A percentile compares a stretch with the other conserved stretches of the same genome.
phyloP scores from a whole-genome alignment of 2,329 filamentous ascomycete species.

The Penicillium sp. region DNA sequence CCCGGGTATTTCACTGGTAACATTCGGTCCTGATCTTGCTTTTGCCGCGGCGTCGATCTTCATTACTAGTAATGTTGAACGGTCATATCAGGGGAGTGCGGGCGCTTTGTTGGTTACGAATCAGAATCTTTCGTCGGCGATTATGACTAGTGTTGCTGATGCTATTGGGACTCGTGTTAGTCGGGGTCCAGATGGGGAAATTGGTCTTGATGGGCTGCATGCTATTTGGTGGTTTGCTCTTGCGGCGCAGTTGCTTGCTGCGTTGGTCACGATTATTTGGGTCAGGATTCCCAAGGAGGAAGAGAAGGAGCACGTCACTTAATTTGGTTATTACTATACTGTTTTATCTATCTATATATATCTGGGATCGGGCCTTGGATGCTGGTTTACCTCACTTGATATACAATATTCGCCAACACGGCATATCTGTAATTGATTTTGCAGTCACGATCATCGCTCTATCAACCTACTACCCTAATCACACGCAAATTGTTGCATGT shows the following conservation, averaged over 20 bases:
- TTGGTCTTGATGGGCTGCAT: constrained; percentile 36
- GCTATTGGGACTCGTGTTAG: constrained; percentile 36
- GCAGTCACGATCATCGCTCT: background rate
- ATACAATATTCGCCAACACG: background rate
- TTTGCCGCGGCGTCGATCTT: constrained; percentile 52
- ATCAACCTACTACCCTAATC: background rate
- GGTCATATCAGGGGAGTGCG: constrained; percentile 49
- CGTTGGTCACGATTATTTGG: constrained; percentile 38
- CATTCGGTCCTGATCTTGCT: constrained; percentile 49
- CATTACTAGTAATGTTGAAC: constrained; percentile 47
- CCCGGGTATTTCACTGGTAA: constrained; percentile 46
- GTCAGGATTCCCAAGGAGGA: constrained; percentile 46
- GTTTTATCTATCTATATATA: background rate
- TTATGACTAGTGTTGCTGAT: constrained; percentile 39
- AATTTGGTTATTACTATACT: background rate
- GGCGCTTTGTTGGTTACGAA: constrained; percentile 49
- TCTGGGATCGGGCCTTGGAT: background rate
- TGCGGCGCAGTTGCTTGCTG: constrained; percentile 34
- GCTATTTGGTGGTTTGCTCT: constrained; percentile 45
- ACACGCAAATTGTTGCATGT: background rate
- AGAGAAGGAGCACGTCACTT: constrained; percentile 34
- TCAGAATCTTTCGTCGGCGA: constrained; percentile 47
- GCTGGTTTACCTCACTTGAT: background rate
- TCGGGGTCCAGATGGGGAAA: constrained; percentile 19
- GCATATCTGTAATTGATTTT: background rate